phyloP scores from a whole-genome alignment of 2,329 filamentous ascomycete genomes.

The Seiridium cupressi region DNA sequence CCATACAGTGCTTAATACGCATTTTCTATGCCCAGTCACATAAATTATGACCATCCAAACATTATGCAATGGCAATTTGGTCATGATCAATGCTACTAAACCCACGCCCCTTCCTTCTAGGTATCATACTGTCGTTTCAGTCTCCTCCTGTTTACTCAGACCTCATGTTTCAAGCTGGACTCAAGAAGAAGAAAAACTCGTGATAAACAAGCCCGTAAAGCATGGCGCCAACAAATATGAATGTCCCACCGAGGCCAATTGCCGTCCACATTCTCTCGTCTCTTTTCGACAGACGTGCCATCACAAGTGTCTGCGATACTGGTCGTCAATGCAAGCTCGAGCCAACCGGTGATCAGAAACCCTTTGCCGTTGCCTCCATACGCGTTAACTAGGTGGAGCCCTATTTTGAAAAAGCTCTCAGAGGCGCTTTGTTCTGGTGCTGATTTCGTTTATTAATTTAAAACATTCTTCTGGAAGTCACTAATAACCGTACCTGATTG shows the following conservation, averaged over 20 bases:
- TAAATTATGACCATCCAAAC: too few relatives aligned
- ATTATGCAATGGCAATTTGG: too few relatives aligned
- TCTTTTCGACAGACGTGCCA: neutral
- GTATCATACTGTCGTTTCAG: neutral
- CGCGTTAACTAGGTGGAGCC: too few relatives aligned
- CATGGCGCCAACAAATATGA: neutral
- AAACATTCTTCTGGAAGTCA: too few relatives aligned
- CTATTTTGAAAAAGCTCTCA: too few relatives aligned
- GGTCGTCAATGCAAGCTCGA: neutral
- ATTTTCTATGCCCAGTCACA: too few relatives aligned
- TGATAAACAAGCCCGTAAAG: neutral
- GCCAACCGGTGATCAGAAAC: neutral
- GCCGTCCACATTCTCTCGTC: neutral
- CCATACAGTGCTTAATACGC: too few relatives aligned
- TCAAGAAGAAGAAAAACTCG: neutral
- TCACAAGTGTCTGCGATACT: neutral
- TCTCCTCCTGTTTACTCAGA: neutral
- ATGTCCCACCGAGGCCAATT: neutral
- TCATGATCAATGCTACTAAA: too few relatives aligned
- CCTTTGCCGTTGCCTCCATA: neutral
- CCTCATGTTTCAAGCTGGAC: neutral
- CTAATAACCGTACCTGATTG: neutral
- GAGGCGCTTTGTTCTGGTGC: too few relatives aligned
- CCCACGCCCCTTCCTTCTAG: neutral
- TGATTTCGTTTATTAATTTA: too few relatives aligned